Base-by-base conservation (phyloP, 2,329 filamentous ascomycete genomes). In the Balansia obtecta region DNA sequence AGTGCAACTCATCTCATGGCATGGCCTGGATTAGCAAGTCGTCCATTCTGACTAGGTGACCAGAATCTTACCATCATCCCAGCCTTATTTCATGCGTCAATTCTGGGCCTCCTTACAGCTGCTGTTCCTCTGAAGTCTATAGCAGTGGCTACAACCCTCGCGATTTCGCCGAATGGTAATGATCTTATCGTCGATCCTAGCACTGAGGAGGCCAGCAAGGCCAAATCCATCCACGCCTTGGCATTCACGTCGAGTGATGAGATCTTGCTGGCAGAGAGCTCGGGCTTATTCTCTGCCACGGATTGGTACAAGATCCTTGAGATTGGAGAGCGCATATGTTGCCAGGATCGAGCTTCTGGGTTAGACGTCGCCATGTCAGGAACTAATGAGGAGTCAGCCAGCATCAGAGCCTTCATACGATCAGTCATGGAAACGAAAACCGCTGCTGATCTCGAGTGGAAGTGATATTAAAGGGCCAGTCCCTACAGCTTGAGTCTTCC, bases 31-130 rank as follows among this genome's bases (percentile, higher is more conserved):
- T 4, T 27, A 5, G 4, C 27, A 8, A 27, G 27, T 27, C 27
- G 7, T 27, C 27, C 27, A 27, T 27, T 7, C 7, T 27, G 27
- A 27, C 27, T 6, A 27, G 27, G 8, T 27, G 4, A 4, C 27
- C 44, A 91, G 84, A 86, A 88, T 63, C 76, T 96, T 41, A 75
- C 83, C 46, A 74, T 95, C 44, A 79, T 98, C 50, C 88, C 93
- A 22, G 80, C 86, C 34, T 75, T 96, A 54, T 70, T 96, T 32
- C 88, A 96, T 65, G 83, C 89, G 1, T 77, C 87, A 5, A 72
- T 90, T 38, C 71, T 93, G 39, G 82, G 87, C 20, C 77, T 97
- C 15, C 72, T 97, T 37, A 88, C 89, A 42, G 88, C 86, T 27
- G 84, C 86, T 1, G 77, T 96, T 34, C 89, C 91, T 12, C 75